Percentiles rank a stretch among this genome's conserved stretches.
phyloP scores from a whole-genome alignment of 208 protist species.

The Novymonas esmeraldas region DNA sequence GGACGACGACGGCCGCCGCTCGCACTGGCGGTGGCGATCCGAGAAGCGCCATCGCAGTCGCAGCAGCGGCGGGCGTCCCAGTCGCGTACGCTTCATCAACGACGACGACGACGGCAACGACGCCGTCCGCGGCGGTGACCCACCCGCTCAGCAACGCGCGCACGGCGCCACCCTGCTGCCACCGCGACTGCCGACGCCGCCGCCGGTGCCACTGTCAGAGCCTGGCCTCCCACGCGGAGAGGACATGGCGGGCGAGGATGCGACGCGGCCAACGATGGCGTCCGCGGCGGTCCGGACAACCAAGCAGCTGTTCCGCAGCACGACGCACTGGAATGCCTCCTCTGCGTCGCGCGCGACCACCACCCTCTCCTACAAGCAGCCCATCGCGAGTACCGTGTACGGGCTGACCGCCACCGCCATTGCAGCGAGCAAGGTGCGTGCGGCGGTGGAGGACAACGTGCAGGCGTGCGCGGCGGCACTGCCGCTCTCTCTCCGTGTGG shows the following conservation, averaged over 20 bases:
- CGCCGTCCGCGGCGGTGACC: background rate
- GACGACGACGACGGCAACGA: constrained; percentile 13
- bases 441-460: constrained; percentile 55
- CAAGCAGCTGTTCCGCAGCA: constrained; percentile 71
- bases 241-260: constrained; percentile 20
- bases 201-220: constrained; percentile 25
- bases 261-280: constrained; percentile 43
- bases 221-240: background rate
- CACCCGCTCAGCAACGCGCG: background rate
- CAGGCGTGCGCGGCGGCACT: constrained; percentile 14
- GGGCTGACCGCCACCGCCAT: constrained; percentile 49
- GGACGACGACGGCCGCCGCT: background rate
- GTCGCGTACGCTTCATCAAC: constrained; percentile 37
- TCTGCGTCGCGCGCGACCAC: constrained; percentile 39
- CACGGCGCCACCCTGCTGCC: constrained; percentile 18
- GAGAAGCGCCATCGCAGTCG: constrained; percentile 32
- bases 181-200: constrained; percentile 22
- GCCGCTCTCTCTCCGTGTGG: constrained; percentile 4
- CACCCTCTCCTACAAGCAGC: constrained; percentile 40
- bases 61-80: constrained; percentile 30
- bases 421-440: constrained; percentile 39
- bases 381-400: constrained; percentile 64
- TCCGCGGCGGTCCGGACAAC: constrained; percentile 66
- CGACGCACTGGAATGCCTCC: constrained; percentile 17
- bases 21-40: constrained; percentile 11